Percentiles rank a stretch among this genome's conserved stretches.
Conservation (phyloP, 768 basidiomycete genomes). For the Ephemerocybe angulata region DNA sequence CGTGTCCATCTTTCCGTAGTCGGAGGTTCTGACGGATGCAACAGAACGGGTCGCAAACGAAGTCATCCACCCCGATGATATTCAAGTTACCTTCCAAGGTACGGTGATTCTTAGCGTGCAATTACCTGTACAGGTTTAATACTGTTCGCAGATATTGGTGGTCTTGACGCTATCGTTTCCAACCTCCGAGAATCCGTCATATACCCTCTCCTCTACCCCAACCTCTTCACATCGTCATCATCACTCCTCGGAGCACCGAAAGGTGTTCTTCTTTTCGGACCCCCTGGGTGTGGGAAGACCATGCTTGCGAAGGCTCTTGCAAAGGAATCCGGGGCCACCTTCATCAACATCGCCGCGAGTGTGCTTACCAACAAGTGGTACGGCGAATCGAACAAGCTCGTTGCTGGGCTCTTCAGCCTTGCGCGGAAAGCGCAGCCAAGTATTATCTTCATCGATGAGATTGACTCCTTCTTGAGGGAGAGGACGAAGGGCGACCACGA, state of each 20-base stretch:
- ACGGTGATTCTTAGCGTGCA: conserved; percentile 13
- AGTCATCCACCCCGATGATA: conserved; percentile 90
- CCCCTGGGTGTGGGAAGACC: conserved; percentile 98
- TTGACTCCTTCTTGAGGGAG: conserved; percentile 91
- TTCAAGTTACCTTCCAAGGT: conserved; percentile 73
- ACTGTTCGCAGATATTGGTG: conserved; percentile 70
- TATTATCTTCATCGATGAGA: conserved; percentile 99
- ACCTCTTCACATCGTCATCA: conserved; percentile 79
- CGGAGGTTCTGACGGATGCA: conserved; percentile 3
- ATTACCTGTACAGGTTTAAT: conserved; percentile 7
- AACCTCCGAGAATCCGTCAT: conserved; percentile 94
- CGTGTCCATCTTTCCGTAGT: neutral
- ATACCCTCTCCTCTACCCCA: conserved; percentile 87
- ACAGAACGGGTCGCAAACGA: conserved; percentile 85
- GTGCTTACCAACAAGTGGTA: conserved; percentile 50
- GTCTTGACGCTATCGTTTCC: conserved; percentile 84
- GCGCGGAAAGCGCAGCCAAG: conserved; percentile 91
- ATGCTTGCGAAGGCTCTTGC: conserved; percentile 99
- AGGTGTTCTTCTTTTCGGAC: conserved; percentile 93
- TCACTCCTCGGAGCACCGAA: conserved; percentile 88
- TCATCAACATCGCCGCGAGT: conserved; percentile 63
- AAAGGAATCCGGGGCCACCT: conserved; percentile 95
- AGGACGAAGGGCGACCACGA: conserved; percentile 89
- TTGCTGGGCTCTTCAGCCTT: conserved; percentile 89
- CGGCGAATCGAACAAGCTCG: conserved; percentile 79